Evolutionary conservation across 176 grass and related monocot species (phyloP).

Genomic region (Zoysia japonica): DNA sequence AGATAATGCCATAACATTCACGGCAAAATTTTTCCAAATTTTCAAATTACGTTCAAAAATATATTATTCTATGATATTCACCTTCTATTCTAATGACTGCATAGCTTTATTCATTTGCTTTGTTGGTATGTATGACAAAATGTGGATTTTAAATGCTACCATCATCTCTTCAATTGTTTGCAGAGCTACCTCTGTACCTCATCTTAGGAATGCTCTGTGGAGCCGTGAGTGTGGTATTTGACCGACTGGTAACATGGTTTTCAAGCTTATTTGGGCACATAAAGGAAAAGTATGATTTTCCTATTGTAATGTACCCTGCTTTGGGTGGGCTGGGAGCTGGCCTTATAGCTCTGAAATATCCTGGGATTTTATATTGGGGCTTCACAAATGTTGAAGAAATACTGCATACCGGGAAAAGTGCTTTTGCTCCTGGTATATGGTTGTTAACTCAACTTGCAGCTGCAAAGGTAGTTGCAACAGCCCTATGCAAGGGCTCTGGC

Average conservation of each 20-base stretch:
- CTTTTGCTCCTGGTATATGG: slow-evolving; percentile 95
- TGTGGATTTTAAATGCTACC: slow-evolving; percentile 12
- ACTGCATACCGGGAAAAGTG: slow-evolving; percentile 88
- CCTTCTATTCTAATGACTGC: not conserved
- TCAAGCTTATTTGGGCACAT: slow-evolving; percentile 67
- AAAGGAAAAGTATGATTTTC: slow-evolving; percentile 72
- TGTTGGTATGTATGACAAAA: slow-evolving; percentile 4
- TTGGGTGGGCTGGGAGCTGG: slow-evolving; percentile 93
- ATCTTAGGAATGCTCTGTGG: slow-evolving; percentile 95
- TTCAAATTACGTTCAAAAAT: not conserved
- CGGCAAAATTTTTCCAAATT: not conserved
- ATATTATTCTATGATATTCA: slow-evolving; percentile 9
- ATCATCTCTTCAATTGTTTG: slow-evolving; percentile 30
- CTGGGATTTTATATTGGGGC: slow-evolving; percentile 94
- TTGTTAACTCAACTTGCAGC: slow-evolving; percentile 85
- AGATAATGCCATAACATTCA: not conserved
- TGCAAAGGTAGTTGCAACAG: slow-evolving; percentile 90
- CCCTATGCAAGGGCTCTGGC: slow-evolving; percentile 96
- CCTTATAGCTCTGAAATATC: slow-evolving; percentile 94
- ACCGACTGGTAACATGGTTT: slow-evolving; percentile 70
- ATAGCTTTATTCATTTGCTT: slow-evolving; percentile 9
- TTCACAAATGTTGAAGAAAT: slow-evolving; percentile 99
- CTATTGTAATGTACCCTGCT: slow-evolving; percentile 78
- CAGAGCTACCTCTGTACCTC: slow-evolving; percentile 91
- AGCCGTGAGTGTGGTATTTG: slow-evolving; percentile 84